These are phyloP conservation scores for Moringa oleifera DNA, from an alignment of 345 rosid genomes.

Conservation along the genomic window DNA sequence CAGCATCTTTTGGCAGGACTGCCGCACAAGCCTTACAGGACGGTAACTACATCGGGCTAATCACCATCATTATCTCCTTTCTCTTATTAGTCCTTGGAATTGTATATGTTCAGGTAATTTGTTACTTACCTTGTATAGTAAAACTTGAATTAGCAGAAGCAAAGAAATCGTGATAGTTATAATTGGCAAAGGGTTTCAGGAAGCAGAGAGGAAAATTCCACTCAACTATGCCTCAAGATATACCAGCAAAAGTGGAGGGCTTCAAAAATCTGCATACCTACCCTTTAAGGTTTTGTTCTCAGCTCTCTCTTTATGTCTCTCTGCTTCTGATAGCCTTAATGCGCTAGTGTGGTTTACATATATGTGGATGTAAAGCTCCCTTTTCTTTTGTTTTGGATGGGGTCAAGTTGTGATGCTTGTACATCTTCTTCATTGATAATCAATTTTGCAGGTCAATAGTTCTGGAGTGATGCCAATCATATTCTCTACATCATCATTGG, in stretches of 20 bases:
- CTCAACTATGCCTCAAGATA: conserved; percentile 96
- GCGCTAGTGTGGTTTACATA: neutral
- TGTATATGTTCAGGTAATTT: conserved; percentile 95
- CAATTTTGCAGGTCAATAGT: conserved; percentile 61
- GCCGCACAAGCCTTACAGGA: conserved; percentile 73
- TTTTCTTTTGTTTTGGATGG: neutral
- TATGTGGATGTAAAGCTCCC: neutral
- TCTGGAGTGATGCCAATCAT: conserved; percentile 98
- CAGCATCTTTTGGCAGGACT: conserved; percentile 95
- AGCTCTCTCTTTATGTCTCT: neutral
- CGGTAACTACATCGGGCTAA: conserved; percentile 87
- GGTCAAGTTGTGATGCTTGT: neutral
- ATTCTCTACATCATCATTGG: conserved; percentile 91
- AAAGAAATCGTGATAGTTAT: conserved; percentile 20
- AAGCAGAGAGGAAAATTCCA: conserved; percentile 99
- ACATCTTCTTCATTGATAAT: neutral
- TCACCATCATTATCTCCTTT: conserved; percentile 61
- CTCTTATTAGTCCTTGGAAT: conserved; percentile 80
- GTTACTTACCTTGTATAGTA: conserved; percentile 5
- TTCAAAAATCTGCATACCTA: conserved; percentile 84
- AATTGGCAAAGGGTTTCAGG: conserved; percentile 58
- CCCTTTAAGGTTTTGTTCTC: conserved; percentile 72
- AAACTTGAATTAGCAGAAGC: conserved; percentile 3
- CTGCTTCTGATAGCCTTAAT: neutral
- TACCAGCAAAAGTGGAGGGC: conserved; percentile 72